Base-by-base conservation (phyloP, 306 rosid species). In the Quercus berberidifolia region DNA sequence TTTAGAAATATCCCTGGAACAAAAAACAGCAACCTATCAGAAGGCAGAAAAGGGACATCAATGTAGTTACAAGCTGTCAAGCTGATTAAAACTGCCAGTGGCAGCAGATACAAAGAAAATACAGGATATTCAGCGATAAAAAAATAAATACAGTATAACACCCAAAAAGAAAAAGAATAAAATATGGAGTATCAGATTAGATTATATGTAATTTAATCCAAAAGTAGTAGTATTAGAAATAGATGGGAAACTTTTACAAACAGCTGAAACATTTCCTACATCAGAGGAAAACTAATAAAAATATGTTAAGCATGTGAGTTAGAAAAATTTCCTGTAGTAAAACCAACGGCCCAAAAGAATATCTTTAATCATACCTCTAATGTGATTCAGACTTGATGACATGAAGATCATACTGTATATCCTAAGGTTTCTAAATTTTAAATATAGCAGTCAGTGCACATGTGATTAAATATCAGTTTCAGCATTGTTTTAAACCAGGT, bases 1-100 rank as follows among this genome's bases (percentile, higher is more conserved):
- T 78, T 86, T 91, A 14, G 82, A 80, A 79, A 94, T 87, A 82
- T 94, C 97, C 98, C 97, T 94, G 90, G 23, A 63, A 75, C 78
- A 78, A 82, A 76, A 85, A 75, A 71, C 55, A 52, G 25, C 46
- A 52, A 63, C 55, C 11, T 69, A 74, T 85, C 65, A 86, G 82
- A 82, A 77, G 19, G 54, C 43, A 60, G 72, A 71, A 63, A 17
- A 64, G 72, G 77, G 20, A 57, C 26, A 41, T 41, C 11, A 41
- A 41, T 41, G 46, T 41, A 41, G 46, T 8, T 41, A 7, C 43
- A 8, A 41, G 3, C 46, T 8, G 46, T 41, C 46, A 41, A 41
- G 46, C 46, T 41, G 11, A 41, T 41, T 41, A 41, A 7, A 41
- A 41, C 46, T 41, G 46, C 46, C 46, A 41, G 46, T 41, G 46